Evolutionary conservation across 805 yeast genomes (phyloP), one percentile per base, ranked within the genome.

Genomic region (Ogataea philodendri): DNA sequence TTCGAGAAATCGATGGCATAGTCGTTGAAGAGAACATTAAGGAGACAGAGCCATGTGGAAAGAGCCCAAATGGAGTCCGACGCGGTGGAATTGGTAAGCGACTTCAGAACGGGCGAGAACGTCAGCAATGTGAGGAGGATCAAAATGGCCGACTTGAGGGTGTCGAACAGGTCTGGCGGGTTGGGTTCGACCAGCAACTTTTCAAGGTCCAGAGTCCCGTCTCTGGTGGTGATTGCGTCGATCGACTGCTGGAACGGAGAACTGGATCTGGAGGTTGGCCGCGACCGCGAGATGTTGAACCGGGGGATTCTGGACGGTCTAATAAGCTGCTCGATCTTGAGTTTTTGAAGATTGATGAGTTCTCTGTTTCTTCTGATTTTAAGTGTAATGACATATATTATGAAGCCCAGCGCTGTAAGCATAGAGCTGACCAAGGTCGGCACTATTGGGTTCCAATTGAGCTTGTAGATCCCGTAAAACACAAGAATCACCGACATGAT

Each of bases 11-110:
- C 74, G 51, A 73, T 66, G 22, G 83, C 71, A 56, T 83, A 81
- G 59, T 85, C 85, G 53, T 81, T 79, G 48, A 79, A 69, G 16
- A 80, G 52, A 3, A 88, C 63, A 50, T 87, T 87, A 27, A 79
- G 63, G 8, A 86, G 48, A 20, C 84, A 78, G 10, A 93, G 65
- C 79, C 96, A 82, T 30, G 81, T 78, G 6, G 94, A 76, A 4
- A 93, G 60, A 0, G 95, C 88, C 97, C 97, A 90, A 41, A 93
- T 87, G 10, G 96, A 86, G 63, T 93, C 97, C 0, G 93, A 82
- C 0, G 96, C 78, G 0, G 96, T 87, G 0, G 96, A 83, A 50
- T 79, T 77, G 0, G 96, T 87, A 26, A 93, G 68, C 0, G 96
- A 87, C 48, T 85, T 83, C 32, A 93, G 70, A 1, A 93, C 90